Conservation (phyloP, 257 asterid species). For the Mentha longifolia region DNA sequence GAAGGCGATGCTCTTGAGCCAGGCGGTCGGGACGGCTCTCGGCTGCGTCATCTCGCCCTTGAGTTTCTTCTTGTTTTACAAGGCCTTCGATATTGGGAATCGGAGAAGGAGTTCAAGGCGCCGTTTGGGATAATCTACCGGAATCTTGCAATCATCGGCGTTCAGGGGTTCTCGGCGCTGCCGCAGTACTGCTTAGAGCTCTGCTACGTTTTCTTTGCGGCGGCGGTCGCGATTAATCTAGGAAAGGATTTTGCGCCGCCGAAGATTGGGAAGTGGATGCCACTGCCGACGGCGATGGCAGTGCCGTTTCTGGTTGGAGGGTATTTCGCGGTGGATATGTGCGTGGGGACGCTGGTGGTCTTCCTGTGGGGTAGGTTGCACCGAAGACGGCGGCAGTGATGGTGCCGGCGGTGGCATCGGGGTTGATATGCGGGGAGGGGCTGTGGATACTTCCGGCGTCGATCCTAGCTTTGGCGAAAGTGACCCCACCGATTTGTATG, state of each 20-base stretch:
- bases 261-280: constrained; percentile 65
- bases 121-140: constrained; percentile 70
- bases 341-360: constrained; percentile 67
- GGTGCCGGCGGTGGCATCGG: constrained; percentile 80
- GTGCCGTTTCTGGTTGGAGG: constrained; percentile 69
- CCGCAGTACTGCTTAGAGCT: constrained; percentile 67
- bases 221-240: constrained; percentile 49
- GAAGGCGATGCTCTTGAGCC: constrained; percentile 70
- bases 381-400: constrained; percentile 52
- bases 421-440: constrained; percentile 81
- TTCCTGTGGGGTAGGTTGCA: constrained; percentile 54
- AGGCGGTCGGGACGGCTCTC: constrained; percentile 65
- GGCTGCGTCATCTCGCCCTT: constrained; percentile 69
- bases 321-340: constrained; percentile 68
- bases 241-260: constrained; percentile 54
- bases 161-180: constrained; percentile 72
- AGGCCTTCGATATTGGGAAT: constrained; percentile 77
- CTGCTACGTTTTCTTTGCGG: constrained; percentile 63
- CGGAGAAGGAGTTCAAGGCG: constrained; percentile 69
- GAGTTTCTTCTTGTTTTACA: constrained; percentile 65
- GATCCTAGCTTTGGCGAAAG: constrained; percentile 65
- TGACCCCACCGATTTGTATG: constrained; percentile 74
- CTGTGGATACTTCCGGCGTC: constrained; percentile 74
- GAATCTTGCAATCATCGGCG: constrained; percentile 67
- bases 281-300: constrained; percentile 77